Percentiles rank a stretch among this genome's conserved stretches.
phyloP scores from a whole-genome alignment of 192 early-diverging fungal species.

The Geosiphon pyriformis region DNA sequence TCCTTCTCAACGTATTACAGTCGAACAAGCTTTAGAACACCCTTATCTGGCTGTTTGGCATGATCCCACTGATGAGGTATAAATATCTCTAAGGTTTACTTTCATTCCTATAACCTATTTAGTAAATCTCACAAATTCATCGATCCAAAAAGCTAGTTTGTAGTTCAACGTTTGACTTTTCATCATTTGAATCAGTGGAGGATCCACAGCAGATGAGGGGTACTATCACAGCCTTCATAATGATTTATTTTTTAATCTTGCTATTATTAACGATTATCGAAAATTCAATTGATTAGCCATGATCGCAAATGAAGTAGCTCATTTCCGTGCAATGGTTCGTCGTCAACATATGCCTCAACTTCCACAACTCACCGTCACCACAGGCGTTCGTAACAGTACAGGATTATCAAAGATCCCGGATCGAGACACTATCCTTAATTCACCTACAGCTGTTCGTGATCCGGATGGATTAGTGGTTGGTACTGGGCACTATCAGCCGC shows the following conservation, averaged over 20 bases:
- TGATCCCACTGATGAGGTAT: constrained; percentile 39
- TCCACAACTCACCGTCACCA: neutral
- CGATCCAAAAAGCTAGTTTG: constrained; percentile 6
- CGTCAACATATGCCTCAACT: constrained; percentile 20
- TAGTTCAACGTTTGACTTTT: constrained; percentile 16
- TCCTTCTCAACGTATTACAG: constrained; percentile 77
- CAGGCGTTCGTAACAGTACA: no score
- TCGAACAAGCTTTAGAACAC: constrained; percentile 78
- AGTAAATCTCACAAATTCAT: neutral
- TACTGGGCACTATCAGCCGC: constrained; percentile 2
- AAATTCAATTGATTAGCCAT: neutral
- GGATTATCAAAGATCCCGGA: constrained; percentile 21
- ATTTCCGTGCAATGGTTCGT: constrained; percentile 15
- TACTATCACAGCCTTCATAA: neutral
- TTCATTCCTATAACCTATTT: neutral
- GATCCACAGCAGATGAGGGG: constrained; percentile 12
- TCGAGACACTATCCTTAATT: constrained; percentile 25
- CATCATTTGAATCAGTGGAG: constrained; percentile 14
- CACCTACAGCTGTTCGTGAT: constrained; percentile 15
- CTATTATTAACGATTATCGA: no score
- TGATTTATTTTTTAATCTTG: neutral
- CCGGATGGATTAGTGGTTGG: neutral
- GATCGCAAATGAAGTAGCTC: constrained; percentile 18
- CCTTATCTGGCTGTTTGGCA: constrained; percentile 70
- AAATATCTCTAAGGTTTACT: neutral